Evolutionary conservation across 352 stramenopile species (phyloP).

Genomic region (Phytophthora colocasiae): DNA sequence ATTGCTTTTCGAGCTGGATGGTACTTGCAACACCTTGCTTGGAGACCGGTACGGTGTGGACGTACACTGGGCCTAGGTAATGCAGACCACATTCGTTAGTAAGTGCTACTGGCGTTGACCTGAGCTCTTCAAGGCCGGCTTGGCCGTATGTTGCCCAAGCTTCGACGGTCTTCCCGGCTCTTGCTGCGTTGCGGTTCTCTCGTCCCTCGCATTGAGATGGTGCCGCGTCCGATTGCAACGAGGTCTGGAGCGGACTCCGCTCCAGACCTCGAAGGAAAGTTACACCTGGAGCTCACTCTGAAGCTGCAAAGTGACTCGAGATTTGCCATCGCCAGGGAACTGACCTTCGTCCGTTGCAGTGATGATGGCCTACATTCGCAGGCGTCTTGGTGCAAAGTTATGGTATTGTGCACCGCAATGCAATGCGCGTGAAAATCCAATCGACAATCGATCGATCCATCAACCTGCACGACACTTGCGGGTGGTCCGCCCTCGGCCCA

Average conservation of each 20-base stretch:
- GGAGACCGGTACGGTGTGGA: too few relatives aligned
- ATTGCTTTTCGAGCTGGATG: constrained; percentile 6
- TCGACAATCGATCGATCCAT: constrained; percentile 1
- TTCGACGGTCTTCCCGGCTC: constrained; percentile 3
- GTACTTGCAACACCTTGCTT: constrained; percentile 2
- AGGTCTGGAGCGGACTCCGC: background rate
- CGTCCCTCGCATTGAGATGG: constrained; percentile 14
- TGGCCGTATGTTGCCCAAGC: background rate
- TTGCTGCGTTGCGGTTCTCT: constrained; percentile 11
- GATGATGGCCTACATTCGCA: constrained; percentile 2
- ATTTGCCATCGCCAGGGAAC: background rate
- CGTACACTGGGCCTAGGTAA: too few relatives aligned
- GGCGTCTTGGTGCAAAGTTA: background rate
- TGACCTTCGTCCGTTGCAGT: background rate
- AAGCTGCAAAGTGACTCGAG: background rate
- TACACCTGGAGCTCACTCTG: background rate
- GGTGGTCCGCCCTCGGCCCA: constrained; percentile 28
- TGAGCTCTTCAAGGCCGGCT: background rate
- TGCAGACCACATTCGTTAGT: background rate
- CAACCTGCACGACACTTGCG: constrained; percentile 1
- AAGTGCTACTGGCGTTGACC: background rate
- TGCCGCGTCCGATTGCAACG: constrained; percentile 21
- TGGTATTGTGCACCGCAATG: background rate
- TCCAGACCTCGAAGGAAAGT: too few relatives aligned
- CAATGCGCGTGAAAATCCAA: constrained; percentile 1